Evolutionary conservation across 2,329 filamentous ascomycete genomes (phyloP).

Genomic region (Fusarium sambucinum): DNA sequence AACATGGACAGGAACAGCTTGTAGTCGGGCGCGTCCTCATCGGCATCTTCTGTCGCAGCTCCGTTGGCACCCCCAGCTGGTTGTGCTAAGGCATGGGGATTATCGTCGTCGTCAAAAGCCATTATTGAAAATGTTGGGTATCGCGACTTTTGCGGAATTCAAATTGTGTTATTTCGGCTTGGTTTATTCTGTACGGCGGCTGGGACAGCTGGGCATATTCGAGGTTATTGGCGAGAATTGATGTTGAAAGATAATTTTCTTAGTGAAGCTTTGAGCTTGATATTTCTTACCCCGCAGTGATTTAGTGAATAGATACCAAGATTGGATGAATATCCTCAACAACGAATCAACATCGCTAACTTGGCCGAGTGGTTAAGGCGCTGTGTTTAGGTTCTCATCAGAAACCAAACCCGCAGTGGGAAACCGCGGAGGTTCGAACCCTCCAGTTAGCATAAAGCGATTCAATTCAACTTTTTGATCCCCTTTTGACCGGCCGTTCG

Average conservation of each 20-base stretch:
- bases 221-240: constrained; percentile 8
- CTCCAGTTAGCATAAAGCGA: constrained; percentile 40
- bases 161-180: not conserved
- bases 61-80: constrained; percentile 46
- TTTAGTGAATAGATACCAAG: rapidly evolving
- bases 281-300: constrained; percentile 5
- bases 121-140: constrained; percentile 45
- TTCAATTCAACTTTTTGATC: not conserved
- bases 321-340: rapidly evolving
- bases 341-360: constrained; percentile 42
- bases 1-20: constrained; percentile 73
- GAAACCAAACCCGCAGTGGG: constrained; percentile 45
- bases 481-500: not conserved
- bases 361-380: constrained; percentile 46
- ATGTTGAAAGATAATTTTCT: constrained; percentile 39
- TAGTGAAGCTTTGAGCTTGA: constrained; percentile 33
- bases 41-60: constrained; percentile 66
- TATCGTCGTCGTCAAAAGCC: constrained; percentile 61
- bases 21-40: constrained; percentile 89
- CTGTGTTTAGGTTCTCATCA: constrained; percentile 44
- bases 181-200: not conserved
- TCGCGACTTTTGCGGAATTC: not conserved
- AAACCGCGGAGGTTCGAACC: constrained; percentile 46
- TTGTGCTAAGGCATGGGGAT: constrained; percentile 46
- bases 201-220: not conserved